Conservation (phyloP, 225 moss, liverwort and hornwort genomes). For the Marchantia polymorpha region DNA sequence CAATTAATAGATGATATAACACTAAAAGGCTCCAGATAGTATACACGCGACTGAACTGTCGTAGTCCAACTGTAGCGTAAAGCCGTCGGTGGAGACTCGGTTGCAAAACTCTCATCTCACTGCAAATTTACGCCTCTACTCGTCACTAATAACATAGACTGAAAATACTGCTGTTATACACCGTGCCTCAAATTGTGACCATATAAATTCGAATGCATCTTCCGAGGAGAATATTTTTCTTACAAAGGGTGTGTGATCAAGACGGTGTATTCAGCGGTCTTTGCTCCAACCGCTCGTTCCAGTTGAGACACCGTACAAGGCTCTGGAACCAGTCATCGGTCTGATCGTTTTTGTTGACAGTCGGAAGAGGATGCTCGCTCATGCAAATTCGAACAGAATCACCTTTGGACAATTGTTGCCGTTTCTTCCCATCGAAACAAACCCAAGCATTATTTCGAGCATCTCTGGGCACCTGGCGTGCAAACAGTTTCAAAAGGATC, state of each 20-base stretch:
- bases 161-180: neutral
- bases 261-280: constrained; percentile 24
- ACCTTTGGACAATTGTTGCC: constrained; percentile 79
- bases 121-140: neutral
- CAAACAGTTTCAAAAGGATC: neutral
- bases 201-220: neutral
- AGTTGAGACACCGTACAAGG: constrained; percentile 79
- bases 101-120: neutral
- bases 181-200: neutral
- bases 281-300: constrained; percentile 80
- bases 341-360: constrained; percentile 91
- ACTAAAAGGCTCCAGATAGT: neutral
- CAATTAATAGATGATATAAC: neutral
- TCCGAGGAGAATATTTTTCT: neutral
- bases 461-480: constrained; percentile 58
- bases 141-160: neutral
- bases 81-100: neutral
- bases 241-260: neutral
- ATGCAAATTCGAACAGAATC: constrained; percentile 81
- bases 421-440: constrained; percentile 87
- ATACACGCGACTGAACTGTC: neutral
- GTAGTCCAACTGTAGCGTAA: neutral
- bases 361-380: constrained; percentile 93
- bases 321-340: constrained; percentile 94
- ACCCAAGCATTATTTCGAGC: constrained; percentile 93